Conservation (phyloP, 1,284 basidiomycete genomes). For the Ceratobasidium sp. region DNA sequence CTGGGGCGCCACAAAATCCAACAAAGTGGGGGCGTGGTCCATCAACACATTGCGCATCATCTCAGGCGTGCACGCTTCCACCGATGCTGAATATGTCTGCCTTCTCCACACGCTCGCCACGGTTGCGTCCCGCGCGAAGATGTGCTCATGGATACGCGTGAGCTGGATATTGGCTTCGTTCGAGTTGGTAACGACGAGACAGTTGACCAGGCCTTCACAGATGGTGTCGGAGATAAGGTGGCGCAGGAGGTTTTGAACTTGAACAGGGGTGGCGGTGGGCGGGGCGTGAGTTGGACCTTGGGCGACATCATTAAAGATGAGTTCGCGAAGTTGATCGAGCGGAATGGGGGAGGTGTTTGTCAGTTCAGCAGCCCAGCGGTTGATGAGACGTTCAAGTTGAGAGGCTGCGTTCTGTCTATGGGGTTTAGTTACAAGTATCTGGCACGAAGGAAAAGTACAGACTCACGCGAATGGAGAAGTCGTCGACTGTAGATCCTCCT, state of each 20-base stretch:
- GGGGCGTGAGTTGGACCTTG: constrained; percentile 58
- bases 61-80: constrained; percentile 74
- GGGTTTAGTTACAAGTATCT: too few species aligned
- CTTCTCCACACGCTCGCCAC: constrained; percentile 85
- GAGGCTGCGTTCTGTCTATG: constrained; percentile 80
- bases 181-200: constrained; percentile 78
- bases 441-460: too few species aligned
- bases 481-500: constrained; percentile 72
- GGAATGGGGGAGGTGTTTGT: constrained; percentile 66
- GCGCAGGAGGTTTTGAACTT: constrained; percentile 76
- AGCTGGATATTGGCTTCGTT: constrained; percentile 81
- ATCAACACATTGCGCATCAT: constrained; percentile 71
- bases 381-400: constrained; percentile 78
- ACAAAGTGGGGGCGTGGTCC: constrained; percentile 72
- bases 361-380: constrained; percentile 82
- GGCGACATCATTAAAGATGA: constrained; percentile 68
- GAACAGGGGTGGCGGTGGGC: constrained; percentile 63
- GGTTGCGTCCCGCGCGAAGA: constrained; percentile 80
- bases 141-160: constrained; percentile 82
- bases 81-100: constrained; percentile 83
- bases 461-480: constrained; percentile 82
- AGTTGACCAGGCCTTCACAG: constrained; percentile 81
- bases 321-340: constrained; percentile 66
- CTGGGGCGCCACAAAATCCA: constrained; percentile 53
- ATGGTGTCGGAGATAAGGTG: constrained; percentile 80